Evolutionary conservation across 2,329 filamentous ascomycete species (phyloP).

Genomic region (Exophiala alcalophila): DNA sequence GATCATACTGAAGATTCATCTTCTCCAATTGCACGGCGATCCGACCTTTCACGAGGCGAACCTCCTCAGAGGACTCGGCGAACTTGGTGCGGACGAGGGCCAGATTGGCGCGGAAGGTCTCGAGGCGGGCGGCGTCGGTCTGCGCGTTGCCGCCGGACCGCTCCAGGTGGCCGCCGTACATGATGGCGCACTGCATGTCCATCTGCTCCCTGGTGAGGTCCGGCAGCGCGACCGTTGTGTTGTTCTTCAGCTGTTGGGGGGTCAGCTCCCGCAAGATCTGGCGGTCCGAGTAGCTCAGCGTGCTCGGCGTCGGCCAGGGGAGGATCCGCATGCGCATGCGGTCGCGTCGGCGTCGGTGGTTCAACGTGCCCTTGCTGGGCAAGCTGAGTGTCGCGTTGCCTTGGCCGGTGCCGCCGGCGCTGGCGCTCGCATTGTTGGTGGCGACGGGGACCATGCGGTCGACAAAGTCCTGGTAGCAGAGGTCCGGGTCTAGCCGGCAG

Average conservation of each 20-base stretch:
- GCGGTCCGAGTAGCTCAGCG: slow-evolving; percentile 17
- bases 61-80: slow-evolving; percentile 12
- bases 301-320: slow-evolving; percentile 13
- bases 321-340: slow-evolving; percentile 18
- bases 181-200: slow-evolving; percentile 17
- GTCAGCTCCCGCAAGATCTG: slow-evolving; percentile 10
- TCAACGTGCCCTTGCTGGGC: slow-evolving; percentile 16
- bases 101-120: slow-evolving; percentile 8
- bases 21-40: slow-evolving; percentile 5
- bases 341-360: slow-evolving; percentile 19
- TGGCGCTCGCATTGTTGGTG: no score
- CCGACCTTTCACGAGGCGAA: slow-evolving; percentile 6
- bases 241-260: slow-evolving; percentile 1
- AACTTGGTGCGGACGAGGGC: slow-evolving; percentile 8
- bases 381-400: no score
- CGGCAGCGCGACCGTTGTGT: slow-evolving; percentile 3
- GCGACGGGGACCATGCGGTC: slow-evolving; percentile 17
- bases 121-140: slow-evolving; percentile 3
- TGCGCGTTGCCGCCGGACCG: slow-evolving; percentile 11
- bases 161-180: slow-evolving; percentile 19
- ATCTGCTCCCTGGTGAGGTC: slow-evolving; percentile 18
- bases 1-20: slow-evolving; percentile 11
- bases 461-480: slow-evolving; percentile 21
- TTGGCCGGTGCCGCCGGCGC: slow-evolving; percentile 3
- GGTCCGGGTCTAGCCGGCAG: slow-evolving; percentile 16